Evolutionary conservation across 352 stramenopile species (phyloP), one percentile per base, ranked within the genome.

Genomic region (Phytophthora multivora): DNA sequence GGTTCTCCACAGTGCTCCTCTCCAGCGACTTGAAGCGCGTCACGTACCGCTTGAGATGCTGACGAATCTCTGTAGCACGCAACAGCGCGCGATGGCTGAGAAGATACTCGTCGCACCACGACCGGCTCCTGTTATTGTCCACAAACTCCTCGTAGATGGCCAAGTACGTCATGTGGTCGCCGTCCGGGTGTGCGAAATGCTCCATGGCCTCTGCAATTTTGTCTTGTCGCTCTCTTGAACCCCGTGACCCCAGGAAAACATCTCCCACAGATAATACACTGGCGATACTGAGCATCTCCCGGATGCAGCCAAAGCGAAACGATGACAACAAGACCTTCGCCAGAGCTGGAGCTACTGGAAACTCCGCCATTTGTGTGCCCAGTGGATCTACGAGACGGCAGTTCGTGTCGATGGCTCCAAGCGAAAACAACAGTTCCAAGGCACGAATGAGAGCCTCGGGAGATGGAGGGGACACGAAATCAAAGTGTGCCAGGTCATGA

Each of bases 291-390:
- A 99, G 74, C 15, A 99, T 88, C 77, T 99, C 93, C 1, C 80
- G 80, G 1, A 90, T 97, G 71, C 97, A 99, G 1, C 66, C 51
- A 36, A 84, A 90, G 21, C 71, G 53, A 31, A 89, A 78, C 0
- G 86, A 91, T n/a, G 80, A 66, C 0, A 93, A 48, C 28, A 95
- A 59, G 21, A 88, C 80, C 40, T 86, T 91, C 2, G 83, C 85
- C 21, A 95, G 56, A 26, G 88, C 83, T 26, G 97, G 97, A 36
- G 98, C 97, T 15, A 99, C 75, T 5, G 98, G 98, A 69, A 99
- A 99, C 60, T 99, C 94, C 36, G 86, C 89, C 95, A 99, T 99
- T 31, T 97, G 88, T 10, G 90, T 79, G 7, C 98, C 97, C 25
- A 99, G 72, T 15, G 81, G 70, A 19, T 95, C 86, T 1, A 89